These are phyloP conservation scores for Botryotinia calthae DNA, from an alignment of 2,329 filamentous ascomycete species.

Conservation along the genomic window DNA sequence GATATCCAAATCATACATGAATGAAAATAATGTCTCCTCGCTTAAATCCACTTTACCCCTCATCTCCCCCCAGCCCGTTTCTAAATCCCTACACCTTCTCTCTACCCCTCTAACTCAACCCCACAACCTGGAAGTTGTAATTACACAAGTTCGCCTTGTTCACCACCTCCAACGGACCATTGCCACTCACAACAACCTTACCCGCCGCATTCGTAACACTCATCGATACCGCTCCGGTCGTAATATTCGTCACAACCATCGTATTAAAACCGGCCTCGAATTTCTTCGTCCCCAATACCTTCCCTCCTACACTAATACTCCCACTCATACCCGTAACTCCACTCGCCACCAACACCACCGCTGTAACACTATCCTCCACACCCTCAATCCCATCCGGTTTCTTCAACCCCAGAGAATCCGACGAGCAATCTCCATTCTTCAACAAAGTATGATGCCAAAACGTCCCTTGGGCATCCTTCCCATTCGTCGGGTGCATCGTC, in stretches of 20 bases:
- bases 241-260: conserved; percentile 24
- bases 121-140: conserved; percentile 24
- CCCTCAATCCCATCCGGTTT: conserved; percentile 10
- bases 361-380: conserved; percentile 21
- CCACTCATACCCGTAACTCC: conserved; percentile 12
- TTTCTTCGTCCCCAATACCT: conserved; percentile 8
- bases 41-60: neutral
- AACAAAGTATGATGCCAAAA: conserved; percentile 38
- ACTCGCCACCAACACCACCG: conserved; percentile 22
- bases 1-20: neutral
- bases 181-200: conserved; percentile 23
- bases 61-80: neutral
- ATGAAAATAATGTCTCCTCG: neutral
- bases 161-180: conserved; percentile 22
- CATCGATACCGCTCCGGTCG: conserved; percentile 21
- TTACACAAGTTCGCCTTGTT: conserved; percentile 21
- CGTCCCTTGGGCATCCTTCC: conserved; percentile 27
- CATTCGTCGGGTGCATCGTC: conserved; percentile 30
- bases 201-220: conserved; percentile 13
- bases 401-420: conserved; percentile 9
- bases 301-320: conserved; percentile 21
- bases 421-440: conserved; percentile 13
- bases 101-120: neutral
- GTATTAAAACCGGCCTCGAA: conserved; percentile 23
- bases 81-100: neutral